Conservation (phyloP, 1,284 basidiomycete genomes). For the Leccinum variabile region DNA sequence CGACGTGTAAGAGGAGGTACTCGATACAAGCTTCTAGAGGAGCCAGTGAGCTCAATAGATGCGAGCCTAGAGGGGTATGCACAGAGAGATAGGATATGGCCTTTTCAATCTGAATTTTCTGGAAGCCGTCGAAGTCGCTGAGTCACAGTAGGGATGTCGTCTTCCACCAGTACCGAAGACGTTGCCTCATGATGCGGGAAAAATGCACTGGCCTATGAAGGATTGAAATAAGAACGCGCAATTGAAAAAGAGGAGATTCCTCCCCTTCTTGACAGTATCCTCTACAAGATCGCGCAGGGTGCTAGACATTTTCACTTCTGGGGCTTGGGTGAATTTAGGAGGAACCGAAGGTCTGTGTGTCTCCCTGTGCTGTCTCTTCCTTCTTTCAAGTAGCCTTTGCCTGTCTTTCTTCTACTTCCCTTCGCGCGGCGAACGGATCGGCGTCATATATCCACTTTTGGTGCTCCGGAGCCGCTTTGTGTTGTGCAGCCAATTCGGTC, state of each 20-base stretch:
- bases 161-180: conserved; percentile 47
- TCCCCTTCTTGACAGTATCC: conserved; percentile 75
- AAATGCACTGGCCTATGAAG: conserved; percentile 48
- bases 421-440: conserved; percentile 80
- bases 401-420: conserved; percentile 66
- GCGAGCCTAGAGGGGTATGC: conserved; percentile 52
- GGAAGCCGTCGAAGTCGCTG: conserved; percentile 60
- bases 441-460: conserved; percentile 83
- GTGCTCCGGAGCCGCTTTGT: conserved; percentile 66
- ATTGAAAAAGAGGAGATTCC: background rate
- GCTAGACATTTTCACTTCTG: conserved; percentile 86
- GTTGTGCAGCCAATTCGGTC: conserved; percentile 71
- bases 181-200: conserved; percentile 52
- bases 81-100: conserved; percentile 53
- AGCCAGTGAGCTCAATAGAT: conserved; percentile 48
- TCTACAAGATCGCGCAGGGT: conserved; percentile 81
- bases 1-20: conserved; percentile 71
- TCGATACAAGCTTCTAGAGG: conserved; percentile 71
- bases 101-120: conserved; percentile 46
- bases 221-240: conserved; percentile 3
- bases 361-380: conserved; percentile 32
- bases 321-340: conserved; percentile 62
- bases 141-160: conserved; percentile 40
- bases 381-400: conserved; percentile 50
- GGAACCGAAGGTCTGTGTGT: conserved; percentile 21